phyloP scores from a whole-genome alignment of 257 asterid species.

The Forsythia suspensa region DNA sequence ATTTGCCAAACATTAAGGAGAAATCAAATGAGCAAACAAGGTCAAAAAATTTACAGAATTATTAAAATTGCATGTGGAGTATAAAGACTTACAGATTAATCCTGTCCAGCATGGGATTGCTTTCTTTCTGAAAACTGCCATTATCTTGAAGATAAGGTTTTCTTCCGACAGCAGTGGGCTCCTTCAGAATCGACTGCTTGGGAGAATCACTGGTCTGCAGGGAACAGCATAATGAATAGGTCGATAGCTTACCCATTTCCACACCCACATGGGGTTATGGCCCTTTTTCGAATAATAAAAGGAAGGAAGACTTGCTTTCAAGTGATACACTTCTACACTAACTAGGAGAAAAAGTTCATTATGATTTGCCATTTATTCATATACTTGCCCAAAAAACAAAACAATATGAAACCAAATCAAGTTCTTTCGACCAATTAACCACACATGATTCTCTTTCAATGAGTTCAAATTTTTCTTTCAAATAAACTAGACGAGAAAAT shows the following conservation, averaged over 20 bases:
- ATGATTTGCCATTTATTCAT: background rate
- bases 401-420: background rate
- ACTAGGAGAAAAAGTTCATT: background rate
- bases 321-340: background rate
- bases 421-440: background rate
- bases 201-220: slow-evolving; percentile 28
- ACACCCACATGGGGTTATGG: background rate
- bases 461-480: background rate
- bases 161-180: slow-evolving; percentile 28
- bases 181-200: slow-evolving; percentile 28
- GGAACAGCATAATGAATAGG: background rate
- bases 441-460: background rate
- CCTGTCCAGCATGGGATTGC: slow-evolving; percentile 51
- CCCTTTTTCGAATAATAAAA: background rate
- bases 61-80: background rate
- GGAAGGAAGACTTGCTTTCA: background rate
- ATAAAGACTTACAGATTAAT: slow-evolving; percentile 61
- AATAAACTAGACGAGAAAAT: background rate
- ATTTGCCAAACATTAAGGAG: background rate
- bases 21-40: background rate
- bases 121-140: slow-evolving; percentile 33
- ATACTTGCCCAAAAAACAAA: background rate
- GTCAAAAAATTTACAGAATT: background rate
- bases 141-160: slow-evolving; percentile 28
- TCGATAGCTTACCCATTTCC: background rate